These are phyloP conservation scores for Colletotrichum sp. DNA, from an alignment of 2,329 filamentous ascomycete species.

Conservation along the genomic window DNA sequence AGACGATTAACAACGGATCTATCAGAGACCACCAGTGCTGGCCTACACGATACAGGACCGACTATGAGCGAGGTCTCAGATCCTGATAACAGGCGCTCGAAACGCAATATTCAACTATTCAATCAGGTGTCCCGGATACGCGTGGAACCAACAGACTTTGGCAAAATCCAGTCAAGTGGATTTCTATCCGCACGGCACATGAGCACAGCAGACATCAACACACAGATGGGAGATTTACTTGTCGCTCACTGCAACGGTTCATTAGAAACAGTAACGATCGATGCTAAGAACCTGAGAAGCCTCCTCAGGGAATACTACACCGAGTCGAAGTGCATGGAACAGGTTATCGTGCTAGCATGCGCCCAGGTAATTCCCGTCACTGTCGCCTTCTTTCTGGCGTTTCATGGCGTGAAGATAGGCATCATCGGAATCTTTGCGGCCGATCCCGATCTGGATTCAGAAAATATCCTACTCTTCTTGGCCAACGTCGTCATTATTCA, in stretches of 20 bases:
- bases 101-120: not conserved
- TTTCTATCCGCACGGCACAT: rapidly evolving
- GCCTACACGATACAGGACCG: not conserved
- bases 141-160: not conserved
- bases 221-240: not conserved
- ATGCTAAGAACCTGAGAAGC: not conserved
- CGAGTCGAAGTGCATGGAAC: not conserved
- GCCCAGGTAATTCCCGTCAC: not conserved
- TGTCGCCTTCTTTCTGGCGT: not conserved
- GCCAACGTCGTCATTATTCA: not conserved
- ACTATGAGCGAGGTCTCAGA: not conserved
- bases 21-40: not conserved
- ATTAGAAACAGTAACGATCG: not conserved
- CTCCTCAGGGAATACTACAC: not conserved
- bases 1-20: not conserved
- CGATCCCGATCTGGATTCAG: not conserved
- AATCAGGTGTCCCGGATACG: not conserved
- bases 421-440: not conserved
- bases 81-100: not conserved
- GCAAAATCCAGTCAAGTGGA: rapidly evolving
- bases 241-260: not conserved
- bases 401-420: not conserved
- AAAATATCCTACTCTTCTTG: not conserved
- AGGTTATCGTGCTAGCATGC: not conserved
- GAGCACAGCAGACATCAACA: not conserved